Evolutionary conservation across 306 rosid species (phyloP).

Genomic region (Acacia crassicarpa): DNA sequence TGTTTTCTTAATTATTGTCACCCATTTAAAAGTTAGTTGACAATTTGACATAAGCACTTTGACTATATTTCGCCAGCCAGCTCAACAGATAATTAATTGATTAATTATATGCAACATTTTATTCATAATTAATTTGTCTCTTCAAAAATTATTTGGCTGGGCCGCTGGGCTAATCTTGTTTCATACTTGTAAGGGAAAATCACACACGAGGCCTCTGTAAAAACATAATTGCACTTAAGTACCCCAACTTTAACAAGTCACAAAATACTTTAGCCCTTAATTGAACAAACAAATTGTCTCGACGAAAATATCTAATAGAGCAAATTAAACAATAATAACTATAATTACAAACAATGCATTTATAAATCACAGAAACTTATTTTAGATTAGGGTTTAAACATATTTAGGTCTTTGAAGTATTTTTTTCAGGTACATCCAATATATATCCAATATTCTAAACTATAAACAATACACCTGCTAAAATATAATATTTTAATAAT

Average conservation of each 20-base stretch:
- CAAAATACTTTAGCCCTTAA: background rate
- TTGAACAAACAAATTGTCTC: too few species aligned
- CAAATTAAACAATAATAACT: background rate
- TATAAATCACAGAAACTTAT: background rate
- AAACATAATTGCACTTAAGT: background rate
- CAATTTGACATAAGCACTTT: background rate
- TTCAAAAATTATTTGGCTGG: background rate
- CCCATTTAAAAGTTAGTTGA: background rate
- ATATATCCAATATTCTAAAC: too few species aligned
- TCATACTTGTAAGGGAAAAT: too few species aligned
- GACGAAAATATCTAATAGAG: too few species aligned
- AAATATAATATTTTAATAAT: too few species aligned
- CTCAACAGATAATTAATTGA: background rate
- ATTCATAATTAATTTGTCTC: background rate
- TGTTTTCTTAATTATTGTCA: background rate
- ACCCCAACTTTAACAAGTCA: background rate
- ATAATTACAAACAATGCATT: background rate
- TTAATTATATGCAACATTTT: background rate
- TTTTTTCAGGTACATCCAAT: too few species aligned
- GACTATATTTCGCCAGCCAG: background rate
- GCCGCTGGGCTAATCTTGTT: too few species aligned
- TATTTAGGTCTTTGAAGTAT: too few species aligned
- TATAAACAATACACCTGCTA: too few species aligned
- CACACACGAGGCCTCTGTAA: too few species aligned
- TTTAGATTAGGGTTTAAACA: too few species aligned